Percentiles rank a stretch among this genome's conserved stretches.
Evolutionary conservation across 257 asterid species (phyloP).

Genomic region (Phtheirospermum japonicum): DNA sequence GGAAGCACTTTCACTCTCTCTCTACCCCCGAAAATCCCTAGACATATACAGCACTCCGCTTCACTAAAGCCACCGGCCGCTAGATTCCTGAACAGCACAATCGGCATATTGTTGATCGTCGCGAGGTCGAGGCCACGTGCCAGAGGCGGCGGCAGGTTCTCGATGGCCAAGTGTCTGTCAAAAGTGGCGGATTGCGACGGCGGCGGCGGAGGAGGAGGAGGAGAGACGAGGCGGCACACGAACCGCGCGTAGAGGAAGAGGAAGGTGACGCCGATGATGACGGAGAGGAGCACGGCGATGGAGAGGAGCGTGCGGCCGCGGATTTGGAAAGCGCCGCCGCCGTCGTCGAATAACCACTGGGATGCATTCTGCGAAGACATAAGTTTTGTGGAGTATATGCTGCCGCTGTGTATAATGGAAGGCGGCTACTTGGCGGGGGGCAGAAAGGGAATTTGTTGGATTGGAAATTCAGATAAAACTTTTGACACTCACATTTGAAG

Average conservation of each 20-base stretch:
- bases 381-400: too few relatives aligned
- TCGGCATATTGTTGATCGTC: slow-evolving; percentile 37
- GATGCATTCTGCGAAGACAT: slow-evolving; percentile 29
- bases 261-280: slow-evolving; percentile 28
- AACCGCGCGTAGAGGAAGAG: slow-evolving; percentile 43
- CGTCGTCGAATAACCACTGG: slow-evolving; percentile 48
- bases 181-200: neutral
- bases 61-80: slow-evolving; percentile 22
- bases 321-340: slow-evolving; percentile 49
- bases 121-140: slow-evolving; percentile 39
- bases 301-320: slow-evolving; percentile 48
- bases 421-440: too few relatives aligned
- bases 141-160: slow-evolving; percentile 18
- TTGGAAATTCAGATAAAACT: too few relatives aligned
- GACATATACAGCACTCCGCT: slow-evolving; percentile 46
- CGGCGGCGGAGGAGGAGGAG: neutral
- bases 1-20: slow-evolving; percentile 40
- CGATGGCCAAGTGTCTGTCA: slow-evolving; percentile 19
- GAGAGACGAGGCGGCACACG: slow-evolving; percentile 29
- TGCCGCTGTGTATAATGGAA: too few relatives aligned
- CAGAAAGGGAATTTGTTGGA: too few relatives aligned
- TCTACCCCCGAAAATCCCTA: slow-evolving; percentile 33
- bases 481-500: too few relatives aligned
- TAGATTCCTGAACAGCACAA: slow-evolving; percentile 25
- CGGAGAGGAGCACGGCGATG: slow-evolving; percentile 37